Percentiles rank a stretch among this genome's conserved stretches.
phyloP scores from a whole-genome alignment of 2,329 filamentous ascomycete genomes.

The Hypoxylon sp. region DNA sequence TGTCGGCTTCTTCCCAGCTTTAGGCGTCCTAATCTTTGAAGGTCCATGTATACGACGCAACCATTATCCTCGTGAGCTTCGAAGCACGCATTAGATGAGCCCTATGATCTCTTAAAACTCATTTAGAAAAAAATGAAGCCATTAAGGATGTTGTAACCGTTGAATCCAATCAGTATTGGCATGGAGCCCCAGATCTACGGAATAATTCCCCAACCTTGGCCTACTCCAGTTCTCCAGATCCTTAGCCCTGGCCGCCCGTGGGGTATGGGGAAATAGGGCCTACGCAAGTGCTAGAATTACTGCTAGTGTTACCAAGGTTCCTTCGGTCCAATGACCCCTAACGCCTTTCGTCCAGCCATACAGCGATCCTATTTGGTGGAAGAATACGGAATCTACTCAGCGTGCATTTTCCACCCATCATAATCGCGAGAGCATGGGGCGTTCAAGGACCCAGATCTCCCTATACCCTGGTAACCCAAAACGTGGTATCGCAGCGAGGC shows the following conservation, averaged over 20 bases:
- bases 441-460: constrained; percentile 38
- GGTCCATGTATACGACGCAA: constrained; percentile 11
- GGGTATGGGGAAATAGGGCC: constrained; percentile 35
- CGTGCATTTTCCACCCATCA: constrained; percentile 43
- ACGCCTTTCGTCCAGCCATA: constrained; percentile 22
- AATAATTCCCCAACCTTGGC: constrained; percentile 32
- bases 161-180: background rate
- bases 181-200: constrained; percentile 24
- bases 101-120: background rate
- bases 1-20: constrained; percentile 21
- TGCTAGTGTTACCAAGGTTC: constrained; percentile 17
- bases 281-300: constrained; percentile 18
- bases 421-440: constrained; percentile 1
- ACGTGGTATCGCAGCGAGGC: constrained; percentile 40
- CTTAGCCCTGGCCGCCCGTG: constrained; percentile 38
- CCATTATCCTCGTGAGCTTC: background rate
- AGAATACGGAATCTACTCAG: constrained; percentile 30
- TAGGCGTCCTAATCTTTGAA: constrained; percentile 8
- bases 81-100: background rate
- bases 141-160: background rate
- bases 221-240: constrained; percentile 33
- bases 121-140: background rate
- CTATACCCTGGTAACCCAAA: constrained; percentile 17
- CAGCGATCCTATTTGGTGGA: constrained; percentile 43
- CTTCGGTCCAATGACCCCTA: constrained; percentile 32